Base-by-base conservation (phyloP, 2,329 filamentous ascomycete genomes). In the Diaporthe ampelina region DNA sequence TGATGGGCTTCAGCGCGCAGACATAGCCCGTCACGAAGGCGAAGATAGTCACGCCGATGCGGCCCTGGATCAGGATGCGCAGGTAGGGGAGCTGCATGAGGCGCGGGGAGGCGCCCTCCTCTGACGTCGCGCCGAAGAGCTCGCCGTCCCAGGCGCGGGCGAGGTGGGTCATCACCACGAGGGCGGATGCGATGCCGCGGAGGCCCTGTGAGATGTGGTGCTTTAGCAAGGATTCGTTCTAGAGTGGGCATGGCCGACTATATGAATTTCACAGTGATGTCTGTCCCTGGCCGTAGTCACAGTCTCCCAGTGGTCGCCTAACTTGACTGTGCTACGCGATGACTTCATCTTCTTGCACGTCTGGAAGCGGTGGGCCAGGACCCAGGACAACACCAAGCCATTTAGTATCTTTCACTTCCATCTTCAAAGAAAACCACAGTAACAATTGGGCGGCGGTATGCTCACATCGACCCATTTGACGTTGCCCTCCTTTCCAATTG, bases 41-140 rank as follows among this genome's bases (percentile, higher is more conserved):
- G 81, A 93, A 93, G 76, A 93, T 90, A 19, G 90, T 88, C 3
- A 93, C 91, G 81, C 91, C 92, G 59, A 91, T 89, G 21, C 92
- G 87, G 29, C 91, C 90, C 78, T 91, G 90, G 67, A 88, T 85
- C 52, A 89, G 83, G 63, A 92, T 86, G 73, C 91, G 88, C 74
- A 92, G 82, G 78, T 90, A 88, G 19, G 90, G 91, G 54, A 86
- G 84, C 80, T 92, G 90, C 75, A 91, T 85, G 40, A 90, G 76
- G 65, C 85, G 84, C 7, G 88, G 86, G 1, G 83, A 78, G 3
- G 82, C 82, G 37, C 85, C 85, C 63, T 87, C 83, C n/a, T 81
- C 81, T 45, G 83, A 82, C 72, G 84, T 83, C 8, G 88, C 85
- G 45, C 84, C 82, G 76, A 90, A 86, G n/a, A 90, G 82, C 21